Conservation (phyloP, 345 rosid species). For the Eutrema heterophyllum region DNA sequence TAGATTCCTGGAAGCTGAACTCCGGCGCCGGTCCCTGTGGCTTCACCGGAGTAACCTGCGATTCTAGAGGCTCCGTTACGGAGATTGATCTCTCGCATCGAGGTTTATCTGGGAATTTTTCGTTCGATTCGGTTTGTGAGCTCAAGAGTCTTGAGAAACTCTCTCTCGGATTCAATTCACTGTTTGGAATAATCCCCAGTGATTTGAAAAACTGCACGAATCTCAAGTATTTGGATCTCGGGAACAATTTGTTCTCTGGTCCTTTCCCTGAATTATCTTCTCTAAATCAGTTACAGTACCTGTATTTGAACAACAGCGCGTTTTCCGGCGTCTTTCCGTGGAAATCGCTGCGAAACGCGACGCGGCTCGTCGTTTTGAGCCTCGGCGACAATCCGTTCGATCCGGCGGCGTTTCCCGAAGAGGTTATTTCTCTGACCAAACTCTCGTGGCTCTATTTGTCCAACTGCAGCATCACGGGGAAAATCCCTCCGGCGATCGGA, state of each 20-base stretch:
- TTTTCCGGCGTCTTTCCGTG: constrained; percentile 70
- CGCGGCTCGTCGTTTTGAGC: constrained; percentile 48
- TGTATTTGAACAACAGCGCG: constrained; percentile 56
- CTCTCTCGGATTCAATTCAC: constrained; percentile 58
- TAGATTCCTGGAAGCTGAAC: constrained; percentile 46
- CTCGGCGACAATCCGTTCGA: constrained; percentile 63
- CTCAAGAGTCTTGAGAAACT: constrained; percentile 55
- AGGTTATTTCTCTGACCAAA: constrained; percentile 43
- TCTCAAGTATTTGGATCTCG: constrained; percentile 63
- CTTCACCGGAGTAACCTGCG: constrained; percentile 67
- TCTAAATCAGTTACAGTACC: constrained; percentile 43
- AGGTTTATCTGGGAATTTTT: constrained; percentile 41
- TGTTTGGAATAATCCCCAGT: constrained; percentile 37
- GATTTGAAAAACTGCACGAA: constrained; percentile 50
- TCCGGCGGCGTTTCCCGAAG: constrained; percentile 41
- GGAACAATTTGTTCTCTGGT: constrained; percentile 63
- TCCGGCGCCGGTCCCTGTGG: constrained; percentile 30
- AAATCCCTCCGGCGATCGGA: constrained; percentile 58
- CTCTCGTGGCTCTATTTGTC: constrained; percentile 61
- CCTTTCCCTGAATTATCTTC: constrained; percentile 55
- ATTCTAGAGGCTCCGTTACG: constrained; percentile 37
- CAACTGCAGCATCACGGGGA: constrained; percentile 57
- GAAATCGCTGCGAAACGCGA: constrained; percentile 53
- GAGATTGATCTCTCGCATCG: constrained; percentile 64
- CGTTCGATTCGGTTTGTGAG: constrained; percentile 51